Percentiles rank a stretch among this genome's conserved stretches.
Evolutionary conservation across 371 early-diverging fungal genomes (phyloP).

Genomic region (Entomophthora muscae): DNA sequence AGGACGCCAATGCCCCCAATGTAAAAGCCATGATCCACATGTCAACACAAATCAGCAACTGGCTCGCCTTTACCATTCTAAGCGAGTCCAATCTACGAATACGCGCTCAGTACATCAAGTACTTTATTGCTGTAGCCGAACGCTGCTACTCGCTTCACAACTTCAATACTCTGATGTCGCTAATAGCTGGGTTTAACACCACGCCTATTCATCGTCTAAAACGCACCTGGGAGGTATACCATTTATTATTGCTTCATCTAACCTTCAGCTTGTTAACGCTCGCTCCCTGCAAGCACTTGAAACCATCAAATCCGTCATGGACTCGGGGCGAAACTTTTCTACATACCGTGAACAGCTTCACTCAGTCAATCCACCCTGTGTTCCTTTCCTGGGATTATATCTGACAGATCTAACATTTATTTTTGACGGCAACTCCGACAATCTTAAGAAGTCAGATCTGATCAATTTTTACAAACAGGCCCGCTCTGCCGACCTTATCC

Average conservation of each 20-base stretch:
- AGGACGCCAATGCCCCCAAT: slow-evolving; percentile 37
- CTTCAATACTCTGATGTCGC: slow-evolving; percentile 78
- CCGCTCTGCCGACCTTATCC: slow-evolving; percentile 73
- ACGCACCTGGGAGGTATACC: slow-evolving; percentile 62
- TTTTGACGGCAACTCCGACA: slow-evolving; percentile 80
- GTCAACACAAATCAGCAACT: slow-evolving; percentile 53
- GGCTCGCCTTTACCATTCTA: slow-evolving; percentile 73
- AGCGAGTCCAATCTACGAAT: slow-evolving; percentile 59
- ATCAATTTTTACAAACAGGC: slow-evolving; percentile 87
- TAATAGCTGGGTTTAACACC: slow-evolving; percentile 75
- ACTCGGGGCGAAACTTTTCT: slow-evolving; percentile 62
- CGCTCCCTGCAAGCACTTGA: slow-evolving; percentile 29
- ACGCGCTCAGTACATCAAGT: slow-evolving; percentile 50
- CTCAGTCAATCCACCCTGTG: slow-evolving; percentile 72
- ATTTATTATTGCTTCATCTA: slow-evolving; percentile 12
- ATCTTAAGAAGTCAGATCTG: slow-evolving; percentile 22
- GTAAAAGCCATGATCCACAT: slow-evolving; percentile 60
- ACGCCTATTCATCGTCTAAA: slow-evolving; percentile 78
- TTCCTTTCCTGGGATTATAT: slow-evolving; percentile 79
- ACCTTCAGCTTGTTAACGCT: slow-evolving; percentile 24
- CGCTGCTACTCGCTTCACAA: slow-evolving; percentile 64
- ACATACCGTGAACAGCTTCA: slow-evolving; percentile 74
- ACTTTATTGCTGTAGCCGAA: slow-evolving; percentile 70
- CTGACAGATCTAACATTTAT: slow-evolving; percentile 86
- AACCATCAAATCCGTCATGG: slow-evolving; percentile 41